Conservation (phyloP, 495 filamentous ascomycete genomes). For the Aspergillus taichungensis region DNA sequence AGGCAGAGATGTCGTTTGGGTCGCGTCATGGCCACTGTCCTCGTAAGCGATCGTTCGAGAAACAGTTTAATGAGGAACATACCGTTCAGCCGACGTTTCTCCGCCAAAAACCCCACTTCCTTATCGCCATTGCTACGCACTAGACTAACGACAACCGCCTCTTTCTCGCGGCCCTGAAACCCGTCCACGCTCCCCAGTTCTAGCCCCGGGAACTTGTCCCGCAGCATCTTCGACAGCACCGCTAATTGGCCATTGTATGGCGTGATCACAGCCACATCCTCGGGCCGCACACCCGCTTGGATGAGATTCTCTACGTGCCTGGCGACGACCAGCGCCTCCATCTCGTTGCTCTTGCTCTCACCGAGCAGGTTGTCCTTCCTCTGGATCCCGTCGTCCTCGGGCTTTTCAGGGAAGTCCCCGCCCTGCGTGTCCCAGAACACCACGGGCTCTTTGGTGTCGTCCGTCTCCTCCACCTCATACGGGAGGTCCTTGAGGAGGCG, state of each 20-base stretch:
- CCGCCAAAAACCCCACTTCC: conserved; percentile 90
- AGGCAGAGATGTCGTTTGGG: conserved; percentile 84
- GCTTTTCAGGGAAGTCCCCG: conserved; percentile 69
- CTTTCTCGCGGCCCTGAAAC: conserved; percentile 96
- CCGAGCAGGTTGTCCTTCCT: conserved; percentile 51
- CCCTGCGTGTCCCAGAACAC: conserved; percentile 97
- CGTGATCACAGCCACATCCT: conserved; percentile 88
- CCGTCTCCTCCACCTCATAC: conserved; percentile 69
- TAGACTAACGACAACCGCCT: conserved; percentile 83
- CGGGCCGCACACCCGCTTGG: conserved; percentile 64
- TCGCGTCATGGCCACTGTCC: conserved; percentile 87
- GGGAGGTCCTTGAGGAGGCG: conserved; percentile 70
- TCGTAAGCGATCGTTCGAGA: background rate
- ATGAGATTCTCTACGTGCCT: conserved; percentile 66
- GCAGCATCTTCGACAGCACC: conserved; percentile 62
- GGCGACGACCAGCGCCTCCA: conserved; percentile 75
- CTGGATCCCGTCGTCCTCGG: conserved; percentile 40
- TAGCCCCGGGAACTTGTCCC: conserved; percentile 70
- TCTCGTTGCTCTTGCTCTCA: conserved; percentile 90
- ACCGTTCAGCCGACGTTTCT: conserved; percentile 90
- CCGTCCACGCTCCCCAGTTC: conserved; percentile 94
- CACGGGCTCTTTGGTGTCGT: conserved; percentile 80
- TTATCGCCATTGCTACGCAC: conserved; percentile 80
- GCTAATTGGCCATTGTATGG: conserved; percentile 94
- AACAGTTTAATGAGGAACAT: conserved; percentile 3